Evolutionary conservation across 2,329 filamentous ascomycete genomes (phyloP), one percentile per base, ranked within the genome.

Genomic region (Bipolaris zeicola): DNA sequence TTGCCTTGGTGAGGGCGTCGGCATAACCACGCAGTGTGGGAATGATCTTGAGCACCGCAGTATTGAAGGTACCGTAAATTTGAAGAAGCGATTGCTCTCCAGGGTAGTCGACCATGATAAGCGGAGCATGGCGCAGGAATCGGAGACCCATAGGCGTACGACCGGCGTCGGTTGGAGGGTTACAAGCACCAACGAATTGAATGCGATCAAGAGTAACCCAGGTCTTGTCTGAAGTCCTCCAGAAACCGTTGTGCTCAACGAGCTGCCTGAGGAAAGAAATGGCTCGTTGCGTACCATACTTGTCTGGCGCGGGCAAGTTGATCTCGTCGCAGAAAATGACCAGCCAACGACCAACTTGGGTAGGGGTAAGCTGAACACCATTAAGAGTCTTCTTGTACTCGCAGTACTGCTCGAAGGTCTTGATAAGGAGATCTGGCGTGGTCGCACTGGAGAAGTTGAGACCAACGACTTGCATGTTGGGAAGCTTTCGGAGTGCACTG

Each of bases 301-400:
- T 94, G 79, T 99, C 95, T 3, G 95, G 95, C 4, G 95, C 94
- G 6, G 95, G 95, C 82, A 99, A 83, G 78, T 99, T 99, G 80
- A 99, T 99, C 76, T 99, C 95, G 74, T 99, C 95, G 70, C 95
- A 99, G 83, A 99, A 99, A 61, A 99, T 87, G 43, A 99, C 94
- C 36, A 99, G 84, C 95, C 95, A 99, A 66, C 94, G 89, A 20
- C 95, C 95, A 67, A 99, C 96, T 75, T 99, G 96, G 6, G 90
- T 96, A 0, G 95, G 95, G 22, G 94, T 96, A 63, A 99, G 89
- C 69, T 97, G 90, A 18, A 98, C 92, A 39, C 95, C 95, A 72
- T 95, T 98, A 45, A 98, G 81, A 0, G 95, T 98, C 85, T 99
- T 99, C 82, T 94, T 96, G 80, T 99, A 99, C 78, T 99, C 95